phyloP scores from a whole-genome alignment of 176 grass and related monocot species.

The Poa pratensis region DNA sequence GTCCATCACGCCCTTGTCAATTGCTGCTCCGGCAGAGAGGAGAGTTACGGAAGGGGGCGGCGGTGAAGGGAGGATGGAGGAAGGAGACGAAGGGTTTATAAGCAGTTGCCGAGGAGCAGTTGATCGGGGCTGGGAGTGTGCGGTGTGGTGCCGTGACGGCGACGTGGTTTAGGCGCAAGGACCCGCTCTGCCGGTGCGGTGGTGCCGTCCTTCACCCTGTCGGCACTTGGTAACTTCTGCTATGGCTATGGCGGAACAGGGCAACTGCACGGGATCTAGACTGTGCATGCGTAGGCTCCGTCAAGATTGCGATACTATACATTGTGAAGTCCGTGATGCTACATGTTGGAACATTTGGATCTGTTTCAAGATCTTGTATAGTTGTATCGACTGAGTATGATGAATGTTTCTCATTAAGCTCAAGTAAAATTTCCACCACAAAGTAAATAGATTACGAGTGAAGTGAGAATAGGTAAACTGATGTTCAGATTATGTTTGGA shows the following conservation, averaged over 20 bases:
- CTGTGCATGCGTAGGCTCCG: neutral
- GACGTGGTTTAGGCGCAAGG: slow-evolving; percentile 22
- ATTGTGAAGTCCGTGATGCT: neutral
- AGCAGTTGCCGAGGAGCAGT: slow-evolving; percentile 33
- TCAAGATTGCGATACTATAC: neutral
- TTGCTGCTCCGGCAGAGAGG: neutral
- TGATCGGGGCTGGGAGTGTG: slow-evolving; percentile 24
- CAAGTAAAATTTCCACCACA: too few species aligned
- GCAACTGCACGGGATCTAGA: neutral
- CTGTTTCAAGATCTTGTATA: too few species aligned
- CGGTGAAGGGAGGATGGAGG: neutral
- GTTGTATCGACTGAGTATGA: too few species aligned
- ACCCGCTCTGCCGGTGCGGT: neutral
- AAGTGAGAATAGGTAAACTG: too few species aligned
- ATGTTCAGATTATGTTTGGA: too few species aligned
- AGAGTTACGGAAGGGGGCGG: too few species aligned
- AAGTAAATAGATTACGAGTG: too few species aligned
- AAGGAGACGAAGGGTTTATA: slow-evolving; percentile 38
- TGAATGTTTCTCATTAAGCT: too few species aligned
- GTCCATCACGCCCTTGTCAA: slow-evolving; percentile 54
- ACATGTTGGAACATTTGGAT: neutral
- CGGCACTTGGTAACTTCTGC: slow-evolving; percentile 21
- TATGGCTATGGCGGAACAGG: neutral
- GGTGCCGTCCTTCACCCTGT: slow-evolving; percentile 13
- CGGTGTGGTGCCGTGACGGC: slow-evolving; percentile 34